Evolutionary conservation across 129 eudicot genomes (phyloP).

Genomic region (Mikania micrantha): DNA sequence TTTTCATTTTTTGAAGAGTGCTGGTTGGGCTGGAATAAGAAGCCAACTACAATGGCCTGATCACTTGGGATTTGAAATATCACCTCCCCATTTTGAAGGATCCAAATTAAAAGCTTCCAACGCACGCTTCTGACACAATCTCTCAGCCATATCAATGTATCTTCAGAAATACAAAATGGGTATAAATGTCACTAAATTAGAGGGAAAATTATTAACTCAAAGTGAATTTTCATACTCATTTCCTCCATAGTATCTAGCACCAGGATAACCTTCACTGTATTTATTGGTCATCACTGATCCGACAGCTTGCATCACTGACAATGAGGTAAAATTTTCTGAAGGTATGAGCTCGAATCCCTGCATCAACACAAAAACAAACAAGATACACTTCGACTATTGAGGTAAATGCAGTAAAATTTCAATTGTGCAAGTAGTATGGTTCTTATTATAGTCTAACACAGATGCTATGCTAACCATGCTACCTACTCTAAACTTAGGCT

Average conservation of each 20-base stretch:
- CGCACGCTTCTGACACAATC: conserved; percentile 86
- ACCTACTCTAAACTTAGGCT: background rate
- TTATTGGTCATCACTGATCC: conserved; percentile 97
- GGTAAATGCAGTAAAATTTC: background rate
- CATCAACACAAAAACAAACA: background rate
- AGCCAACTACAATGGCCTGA: background rate
- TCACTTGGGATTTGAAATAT: background rate
- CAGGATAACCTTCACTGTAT: conserved; percentile 99
- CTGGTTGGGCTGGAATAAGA: background rate
- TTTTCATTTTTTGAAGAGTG: background rate
- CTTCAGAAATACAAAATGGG: conserved; percentile 23
- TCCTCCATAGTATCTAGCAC: conserved; percentile 98
- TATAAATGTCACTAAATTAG: background rate
- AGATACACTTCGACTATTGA: background rate
- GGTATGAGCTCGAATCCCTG: conserved; percentile 95
- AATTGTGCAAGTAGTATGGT: background rate
- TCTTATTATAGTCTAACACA: background rate
- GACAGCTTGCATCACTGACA: conserved; percentile 97
- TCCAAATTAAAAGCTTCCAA: conserved; percentile 73
- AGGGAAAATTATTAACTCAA: background rate
- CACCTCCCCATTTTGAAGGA: conserved; percentile 98
- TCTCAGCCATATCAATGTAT: conserved; percentile 97
- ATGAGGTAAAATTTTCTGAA: conserved; percentile 86
- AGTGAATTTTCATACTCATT: conserved; percentile 54
- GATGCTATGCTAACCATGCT: background rate